Evolutionary conservation across 1,139 yeast genomes (phyloP).

Genomic region (Kodamaea plutei): DNA sequence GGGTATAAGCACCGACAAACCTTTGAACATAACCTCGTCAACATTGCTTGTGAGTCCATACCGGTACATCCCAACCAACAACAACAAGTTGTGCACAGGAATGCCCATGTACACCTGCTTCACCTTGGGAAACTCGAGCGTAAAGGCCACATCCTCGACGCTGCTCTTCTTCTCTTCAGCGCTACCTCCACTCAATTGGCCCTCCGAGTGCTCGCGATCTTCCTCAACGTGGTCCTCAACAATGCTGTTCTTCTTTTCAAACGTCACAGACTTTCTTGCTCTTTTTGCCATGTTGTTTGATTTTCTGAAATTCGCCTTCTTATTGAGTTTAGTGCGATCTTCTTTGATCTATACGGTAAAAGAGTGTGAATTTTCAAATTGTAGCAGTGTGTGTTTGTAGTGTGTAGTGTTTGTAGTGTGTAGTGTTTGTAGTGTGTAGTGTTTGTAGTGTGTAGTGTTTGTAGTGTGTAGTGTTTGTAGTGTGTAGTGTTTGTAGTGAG

Average conservation of each 20-base stretch:
- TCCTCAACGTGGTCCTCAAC: background rate
- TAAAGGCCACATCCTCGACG: background rate
- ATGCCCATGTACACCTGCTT: slow-evolving; percentile 14
- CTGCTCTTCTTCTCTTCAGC: too few species aligned
- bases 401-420: too few species aligned
- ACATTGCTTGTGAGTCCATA: slow-evolving; percentile 33
- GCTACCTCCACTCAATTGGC: background rate
- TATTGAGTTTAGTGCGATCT: too few species aligned
- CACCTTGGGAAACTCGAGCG: slow-evolving; percentile 5
- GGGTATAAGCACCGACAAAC: slow-evolving; percentile 23
- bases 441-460: too few species aligned
- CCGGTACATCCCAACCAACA: slow-evolving; percentile 32
- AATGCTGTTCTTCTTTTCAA: slow-evolving; percentile 5
- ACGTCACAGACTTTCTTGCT: slow-evolving; percentile 14
- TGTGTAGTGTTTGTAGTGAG: too few species aligned
- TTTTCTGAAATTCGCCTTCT: too few species aligned
- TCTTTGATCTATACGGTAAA: too few species aligned
- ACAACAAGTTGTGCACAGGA: slow-evolving; percentile 48
- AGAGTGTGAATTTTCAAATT: too few species aligned
- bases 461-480: too few species aligned
- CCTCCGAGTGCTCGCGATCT: too few species aligned
- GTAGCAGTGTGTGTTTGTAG: too few species aligned
- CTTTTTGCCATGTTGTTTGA: slow-evolving; percentile 7
- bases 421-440: too few species aligned
- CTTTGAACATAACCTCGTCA: slow-evolving; percentile 23